Conservation (phyloP, 108 stramenopile species). For the Skeletonema tropicum region DNA sequence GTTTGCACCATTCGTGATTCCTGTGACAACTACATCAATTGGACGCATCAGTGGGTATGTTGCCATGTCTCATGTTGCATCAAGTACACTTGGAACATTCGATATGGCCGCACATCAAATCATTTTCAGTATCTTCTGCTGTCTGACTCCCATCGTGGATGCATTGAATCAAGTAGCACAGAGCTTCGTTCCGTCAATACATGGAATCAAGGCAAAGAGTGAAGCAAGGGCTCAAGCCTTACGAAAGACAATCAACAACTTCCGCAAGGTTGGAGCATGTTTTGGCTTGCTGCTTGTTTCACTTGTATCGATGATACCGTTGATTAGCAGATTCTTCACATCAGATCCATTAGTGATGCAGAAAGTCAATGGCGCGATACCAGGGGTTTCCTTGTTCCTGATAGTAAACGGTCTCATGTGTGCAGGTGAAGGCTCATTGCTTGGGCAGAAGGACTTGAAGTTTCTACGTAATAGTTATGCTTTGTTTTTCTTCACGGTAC, state of each 20-base stretch:
- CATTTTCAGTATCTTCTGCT: slow-evolving; percentile 68
- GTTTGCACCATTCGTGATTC: slow-evolving; percentile 68
- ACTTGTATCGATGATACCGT: slow-evolving; percentile 61
- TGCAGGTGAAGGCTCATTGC: slow-evolving; percentile 64
- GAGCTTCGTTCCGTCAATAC: slow-evolving; percentile 70
- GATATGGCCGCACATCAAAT: slow-evolving; percentile 79
- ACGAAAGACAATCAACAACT: slow-evolving; percentile 57
- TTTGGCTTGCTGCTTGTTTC: slow-evolving; percentile 65
- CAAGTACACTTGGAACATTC: slow-evolving; percentile 58
- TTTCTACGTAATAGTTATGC: slow-evolving; percentile 78
- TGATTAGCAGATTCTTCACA: slow-evolving; percentile 70
- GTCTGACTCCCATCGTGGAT: slow-evolving; percentile 71
- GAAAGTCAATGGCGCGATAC: slow-evolving; percentile 67
- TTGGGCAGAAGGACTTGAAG: slow-evolving; percentile 79
- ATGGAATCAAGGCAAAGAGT: slow-evolving; percentile 37
- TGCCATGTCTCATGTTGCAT: slow-evolving; percentile 73
- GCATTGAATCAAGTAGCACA: slow-evolving; percentile 72
- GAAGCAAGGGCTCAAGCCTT: slow-evolving; percentile 61
- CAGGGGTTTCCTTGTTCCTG: slow-evolving; percentile 65
- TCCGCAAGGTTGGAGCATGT: slow-evolving; percentile 67
- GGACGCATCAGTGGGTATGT: slow-evolving; percentile 71
- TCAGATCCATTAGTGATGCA: slow-evolving; percentile 68
- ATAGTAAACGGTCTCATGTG: slow-evolving; percentile 72
- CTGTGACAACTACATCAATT: slow-evolving; percentile 72
- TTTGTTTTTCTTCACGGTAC: slow-evolving; percentile 71